Evolutionary conservation across 2,329 filamentous ascomycete species (phyloP).

Genomic region (Arthroderma sp.): DNA sequence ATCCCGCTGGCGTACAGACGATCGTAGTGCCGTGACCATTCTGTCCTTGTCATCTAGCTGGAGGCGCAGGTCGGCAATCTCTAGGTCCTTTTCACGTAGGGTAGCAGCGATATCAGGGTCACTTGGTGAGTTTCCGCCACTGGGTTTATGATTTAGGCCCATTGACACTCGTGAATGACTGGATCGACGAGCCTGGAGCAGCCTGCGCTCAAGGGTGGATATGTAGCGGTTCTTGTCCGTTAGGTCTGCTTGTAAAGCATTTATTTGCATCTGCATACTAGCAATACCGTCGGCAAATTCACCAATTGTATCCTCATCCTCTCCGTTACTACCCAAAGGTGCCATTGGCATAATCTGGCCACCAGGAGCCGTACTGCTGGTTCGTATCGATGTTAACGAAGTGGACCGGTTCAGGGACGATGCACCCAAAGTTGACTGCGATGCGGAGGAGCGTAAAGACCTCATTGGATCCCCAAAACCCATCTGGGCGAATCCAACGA

Average conservation of each 20-base stretch:
- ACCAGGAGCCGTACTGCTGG: conserved; percentile 23
- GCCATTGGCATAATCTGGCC: conserved; percentile 20
- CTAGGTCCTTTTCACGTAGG: conserved; percentile 77
- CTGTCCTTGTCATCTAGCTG: conserved; percentile 88
- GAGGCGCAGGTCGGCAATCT: conserved; percentile 81
- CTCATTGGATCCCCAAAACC: conserved; percentile 28
- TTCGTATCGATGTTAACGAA: conserved; percentile 51
- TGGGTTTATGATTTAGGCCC: conserved; percentile 47
- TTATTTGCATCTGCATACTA: conserved; percentile 69
- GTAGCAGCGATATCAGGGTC: conserved; percentile 60
- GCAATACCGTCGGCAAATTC: conserved; percentile 81
- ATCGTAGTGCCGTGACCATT: conserved; percentile 79
- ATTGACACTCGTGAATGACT: conserved; percentile 80
- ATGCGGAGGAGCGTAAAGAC: conserved; percentile 56
- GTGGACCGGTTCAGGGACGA: conserved; percentile 49
- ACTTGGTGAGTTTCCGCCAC: conserved; percentile 58
- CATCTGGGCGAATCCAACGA: conserved; percentile 50
- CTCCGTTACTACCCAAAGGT: conserved; percentile 31
- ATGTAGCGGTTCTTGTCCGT: conserved; percentile 97
- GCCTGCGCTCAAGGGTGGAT: conserved; percentile 75
- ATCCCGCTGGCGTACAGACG: conserved; percentile 73
- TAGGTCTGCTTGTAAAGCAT: conserved; percentile 85
- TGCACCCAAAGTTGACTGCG: conserved; percentile 44
- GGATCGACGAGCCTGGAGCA: conserved; percentile 77
- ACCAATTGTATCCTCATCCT: conserved; percentile 61